These are phyloP conservation scores for Pachyrhizus erosus DNA, from an alignment of 306 rosid genomes.

Conservation along the genomic window DNA sequence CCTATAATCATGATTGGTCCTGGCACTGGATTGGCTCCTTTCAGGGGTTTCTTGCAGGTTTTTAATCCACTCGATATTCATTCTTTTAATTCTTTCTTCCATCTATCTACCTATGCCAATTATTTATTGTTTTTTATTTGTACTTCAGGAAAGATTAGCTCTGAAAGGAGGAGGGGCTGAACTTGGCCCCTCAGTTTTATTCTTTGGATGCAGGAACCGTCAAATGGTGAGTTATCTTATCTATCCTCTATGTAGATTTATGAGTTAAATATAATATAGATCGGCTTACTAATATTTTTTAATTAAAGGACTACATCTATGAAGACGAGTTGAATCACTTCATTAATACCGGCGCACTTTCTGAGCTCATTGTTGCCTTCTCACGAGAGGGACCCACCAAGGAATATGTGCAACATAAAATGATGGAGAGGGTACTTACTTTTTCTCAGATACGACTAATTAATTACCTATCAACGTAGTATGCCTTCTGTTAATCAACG, in stretches of 20 bases:
- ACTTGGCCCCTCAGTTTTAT: conserved; percentile 77
- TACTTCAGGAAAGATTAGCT: conserved; percentile 84
- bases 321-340: conserved; percentile 86
- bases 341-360: conserved; percentile 72
- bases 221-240: conserved; percentile 63
- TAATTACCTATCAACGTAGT: conserved; percentile 7
- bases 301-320: conserved; percentile 84
- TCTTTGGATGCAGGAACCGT: conserved; percentile 95
- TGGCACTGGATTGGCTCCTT: conserved; percentile 99
- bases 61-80: conserved; percentile 37
- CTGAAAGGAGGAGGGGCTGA: conserved; percentile 77
- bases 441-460: background rate
- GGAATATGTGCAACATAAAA: conserved; percentile 94
- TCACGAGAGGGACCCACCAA: conserved; percentile 93
- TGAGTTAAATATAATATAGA: conserved; percentile 8
- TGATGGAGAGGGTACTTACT: conserved; percentile 78
- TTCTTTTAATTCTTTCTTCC: background rate
- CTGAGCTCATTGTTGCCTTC: conserved; percentile 91
- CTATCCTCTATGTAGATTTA: conserved; percentile 9
- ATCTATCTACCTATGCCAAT: conserved; percentile 20
- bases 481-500: conserved; percentile 29
- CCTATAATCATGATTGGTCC: conserved; percentile 98
- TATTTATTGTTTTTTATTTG: conserved; percentile 28
- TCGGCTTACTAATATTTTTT: background rate
- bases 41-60: conserved; percentile 99